Conservation (phyloP, 257 asterid species). For the Voacanga thouarsii region DNA sequence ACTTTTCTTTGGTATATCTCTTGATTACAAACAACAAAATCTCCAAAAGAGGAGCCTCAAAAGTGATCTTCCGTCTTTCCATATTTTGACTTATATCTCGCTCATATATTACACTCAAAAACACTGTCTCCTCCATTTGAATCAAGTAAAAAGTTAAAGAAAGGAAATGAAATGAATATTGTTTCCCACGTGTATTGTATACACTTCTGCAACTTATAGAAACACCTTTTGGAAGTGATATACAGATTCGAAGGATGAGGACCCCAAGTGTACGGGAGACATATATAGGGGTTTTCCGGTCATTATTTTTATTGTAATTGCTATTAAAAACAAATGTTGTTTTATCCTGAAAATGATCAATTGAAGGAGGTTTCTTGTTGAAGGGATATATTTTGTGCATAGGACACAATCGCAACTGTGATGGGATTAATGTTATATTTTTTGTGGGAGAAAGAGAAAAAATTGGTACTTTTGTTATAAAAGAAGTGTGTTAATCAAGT, state of each 20-base stretch:
- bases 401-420: slow-evolving; percentile 13
- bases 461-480: neutral
- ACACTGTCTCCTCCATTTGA: neutral
- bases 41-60: neutral
- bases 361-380: slow-evolving; percentile 7
- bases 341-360: slow-evolving; percentile 6
- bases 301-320: slow-evolving; percentile 19
- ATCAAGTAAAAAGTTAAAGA: neutral
- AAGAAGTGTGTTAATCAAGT: slow-evolving; percentile 38
- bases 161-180: neutral
- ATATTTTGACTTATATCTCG: neutral
- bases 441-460: neutral
- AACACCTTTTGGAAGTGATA: neutral
- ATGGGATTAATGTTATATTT: neutral
- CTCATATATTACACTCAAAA: neutral
- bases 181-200: neutral
- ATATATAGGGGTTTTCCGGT: slow-evolving; percentile 9
- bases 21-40: neutral
- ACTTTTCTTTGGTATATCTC: neutral
- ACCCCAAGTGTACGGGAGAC: neutral
- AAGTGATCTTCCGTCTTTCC: neutral
- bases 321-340: neutral
- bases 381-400: slow-evolving; percentile 1
- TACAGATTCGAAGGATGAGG: slow-evolving; percentile 8
- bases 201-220: neutral